phyloP scores from a whole-genome alignment of 805 yeast species.

The Metschnikowia kofuensis region DNA sequence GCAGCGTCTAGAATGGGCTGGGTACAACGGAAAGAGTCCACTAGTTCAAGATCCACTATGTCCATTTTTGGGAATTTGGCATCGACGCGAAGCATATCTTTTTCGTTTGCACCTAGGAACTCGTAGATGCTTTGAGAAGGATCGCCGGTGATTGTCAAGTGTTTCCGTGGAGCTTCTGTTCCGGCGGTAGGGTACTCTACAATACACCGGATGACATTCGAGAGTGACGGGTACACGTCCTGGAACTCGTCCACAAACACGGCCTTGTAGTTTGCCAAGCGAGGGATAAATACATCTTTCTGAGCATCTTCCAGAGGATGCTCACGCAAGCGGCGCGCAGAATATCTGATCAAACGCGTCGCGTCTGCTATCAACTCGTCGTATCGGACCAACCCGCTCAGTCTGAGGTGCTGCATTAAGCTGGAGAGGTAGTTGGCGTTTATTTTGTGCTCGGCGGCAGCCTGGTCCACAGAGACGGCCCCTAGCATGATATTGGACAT shows the following conservation, averaged over 20 bases:
- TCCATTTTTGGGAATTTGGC: constrained; percentile 19
- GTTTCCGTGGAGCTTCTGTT: constrained; percentile 31
- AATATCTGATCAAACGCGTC: constrained; percentile 22
- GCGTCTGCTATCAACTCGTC: constrained; percentile 36
- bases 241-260: constrained; percentile 73
- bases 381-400: constrained; percentile 34
- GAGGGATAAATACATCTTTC: not conserved
- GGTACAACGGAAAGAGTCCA: constrained; percentile 59
- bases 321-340: not conserved
- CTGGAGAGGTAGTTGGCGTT: constrained; percentile 26
- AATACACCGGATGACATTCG: constrained; percentile 40
- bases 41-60: constrained; percentile 33
- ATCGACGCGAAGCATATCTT: constrained; percentile 27
- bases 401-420: constrained; percentile 28
- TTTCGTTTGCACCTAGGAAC: constrained; percentile 54
- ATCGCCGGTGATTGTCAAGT: constrained; percentile 69
- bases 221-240: constrained; percentile 55
- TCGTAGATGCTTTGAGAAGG: constrained; percentile 67
- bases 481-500: constrained; percentile 25
- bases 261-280: constrained; percentile 26
- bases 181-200: constrained; percentile 34
- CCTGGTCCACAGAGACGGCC: constrained; percentile 20
- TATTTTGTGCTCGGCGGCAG: constrained; percentile 23
- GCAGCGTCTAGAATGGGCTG: constrained; percentile 54
- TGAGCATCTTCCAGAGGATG: not conserved